These are phyloP conservation scores for Lepiota venenata DNA, from an alignment of 768 basidiomycete species.

Conservation along the genomic window DNA sequence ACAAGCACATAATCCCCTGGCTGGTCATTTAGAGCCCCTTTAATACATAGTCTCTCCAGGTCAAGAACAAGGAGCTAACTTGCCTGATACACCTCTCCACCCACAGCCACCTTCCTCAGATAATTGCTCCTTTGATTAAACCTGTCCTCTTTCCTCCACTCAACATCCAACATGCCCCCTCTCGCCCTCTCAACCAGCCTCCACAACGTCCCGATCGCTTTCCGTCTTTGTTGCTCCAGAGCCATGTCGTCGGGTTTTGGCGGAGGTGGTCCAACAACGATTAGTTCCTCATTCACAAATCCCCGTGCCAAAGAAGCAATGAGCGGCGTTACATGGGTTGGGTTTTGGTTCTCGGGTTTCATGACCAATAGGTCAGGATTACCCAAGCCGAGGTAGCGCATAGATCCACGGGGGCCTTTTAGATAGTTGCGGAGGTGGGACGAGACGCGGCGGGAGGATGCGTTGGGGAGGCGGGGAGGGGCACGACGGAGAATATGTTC, in stretches of 20 bases:
- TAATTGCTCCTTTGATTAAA: slow-evolving; percentile 29
- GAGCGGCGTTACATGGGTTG: slow-evolving; percentile 61
- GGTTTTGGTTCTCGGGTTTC: slow-evolving; percentile 46
- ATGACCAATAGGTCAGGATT: slow-evolving; percentile 58
- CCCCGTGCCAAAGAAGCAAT: slow-evolving; percentile 49
- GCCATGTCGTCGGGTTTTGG: slow-evolving; percentile 22
- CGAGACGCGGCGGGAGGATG: neutral
- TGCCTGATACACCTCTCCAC: slow-evolving; percentile 42
- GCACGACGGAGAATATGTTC: neutral
- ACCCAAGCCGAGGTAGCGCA: slow-evolving; percentile 22
- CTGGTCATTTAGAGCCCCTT: slow-evolving; percentile 28
- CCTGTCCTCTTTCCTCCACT: slow-evolving; percentile 30
- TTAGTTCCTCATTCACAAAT: slow-evolving; percentile 51
- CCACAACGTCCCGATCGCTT: slow-evolving; percentile 23
- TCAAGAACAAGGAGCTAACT: neutral
- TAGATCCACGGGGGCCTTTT: slow-evolving; percentile 3
- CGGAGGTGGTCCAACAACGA: slow-evolving; percentile 49
- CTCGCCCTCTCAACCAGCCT: slow-evolving; percentile 23
- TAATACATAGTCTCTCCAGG: neutral
- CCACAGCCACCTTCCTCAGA: slow-evolving; percentile 38
- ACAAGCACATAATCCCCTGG: slow-evolving; percentile 61
- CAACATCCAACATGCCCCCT: slow-evolving; percentile 20
- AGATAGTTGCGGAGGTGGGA: slow-evolving; percentile 13
- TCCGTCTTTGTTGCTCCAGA: slow-evolving; percentile 23
- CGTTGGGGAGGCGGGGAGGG: neutral